Percentiles rank a stretch among this genome's conserved stretches.
phyloP scores from a whole-genome alignment of 805 yeast species.

The Komagataella populi region DNA sequence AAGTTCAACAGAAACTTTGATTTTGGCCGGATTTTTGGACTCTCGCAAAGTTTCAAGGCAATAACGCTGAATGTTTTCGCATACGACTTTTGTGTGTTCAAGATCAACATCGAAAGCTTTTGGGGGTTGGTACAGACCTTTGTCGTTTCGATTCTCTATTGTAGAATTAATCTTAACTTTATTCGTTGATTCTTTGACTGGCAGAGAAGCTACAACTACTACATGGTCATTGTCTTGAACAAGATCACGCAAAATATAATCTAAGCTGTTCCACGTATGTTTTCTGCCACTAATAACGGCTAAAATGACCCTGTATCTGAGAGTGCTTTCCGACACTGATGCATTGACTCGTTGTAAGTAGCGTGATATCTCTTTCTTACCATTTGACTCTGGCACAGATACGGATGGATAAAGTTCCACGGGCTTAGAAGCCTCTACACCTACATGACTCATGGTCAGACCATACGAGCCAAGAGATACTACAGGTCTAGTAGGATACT shows the following conservation, averaged over 20 bases:
- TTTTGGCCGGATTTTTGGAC: conserved; percentile 22
- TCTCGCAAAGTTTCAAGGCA: neutral
- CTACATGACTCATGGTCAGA: conserved; percentile 29
- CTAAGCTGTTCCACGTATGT: conserved; percentile 67
- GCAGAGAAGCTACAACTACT: conserved; percentile 36
- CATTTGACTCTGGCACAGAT: neutral
- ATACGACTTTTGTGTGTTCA: conserved; percentile 12
- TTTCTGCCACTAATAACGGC: conserved; percentile 28
- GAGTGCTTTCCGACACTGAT: neutral
- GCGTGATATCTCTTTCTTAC: neutral
- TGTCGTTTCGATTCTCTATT: conserved; percentile 10
- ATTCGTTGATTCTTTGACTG: conserved; percentile 1
- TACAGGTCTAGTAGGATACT: conserved; percentile 21
- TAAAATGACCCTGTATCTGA: neutral
- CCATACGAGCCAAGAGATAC: conserved; percentile 18
- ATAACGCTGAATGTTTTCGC: conserved; percentile 15
- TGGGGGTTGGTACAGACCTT: conserved; percentile 8
- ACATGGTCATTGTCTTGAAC: conserved; percentile 52
- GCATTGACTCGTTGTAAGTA: neutral
- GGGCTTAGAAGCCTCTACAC: conserved; percentile 8
- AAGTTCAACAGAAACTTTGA: conserved; percentile 43
- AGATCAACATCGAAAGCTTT: conserved; percentile 7
- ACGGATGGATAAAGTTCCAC: neutral
- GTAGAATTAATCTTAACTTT: conserved; percentile 2
- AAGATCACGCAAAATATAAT: conserved; percentile 40